Evolutionary conservation across 257 asterid species (phyloP), one percentile per base, ranked within the genome.

Genomic region (Przewalskia tangutica): DNA sequence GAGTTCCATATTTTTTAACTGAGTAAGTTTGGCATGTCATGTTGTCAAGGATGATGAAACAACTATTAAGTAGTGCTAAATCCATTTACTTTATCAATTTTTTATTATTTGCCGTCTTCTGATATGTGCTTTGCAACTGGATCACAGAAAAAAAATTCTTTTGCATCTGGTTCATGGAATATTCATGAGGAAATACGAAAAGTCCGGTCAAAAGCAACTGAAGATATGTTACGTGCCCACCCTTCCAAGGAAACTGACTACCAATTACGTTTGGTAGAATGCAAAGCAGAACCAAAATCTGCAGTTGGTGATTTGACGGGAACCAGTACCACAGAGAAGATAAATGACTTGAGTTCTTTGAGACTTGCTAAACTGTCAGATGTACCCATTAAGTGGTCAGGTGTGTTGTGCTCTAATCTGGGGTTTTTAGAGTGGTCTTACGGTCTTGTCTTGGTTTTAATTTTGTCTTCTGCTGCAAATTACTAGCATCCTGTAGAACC

Each of bases 81-180:
- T 42, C 80, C 62, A 23, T 75, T 75, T 75, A 13, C 44, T 50
- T 75, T 4, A 14, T 50, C 80, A 75, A 14, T 7, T 73, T 50
- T 48, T 60, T 73, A 38, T 75, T 50, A 53, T 75, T 67, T 83
- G 68, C 63, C 84, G 63, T 77, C 50, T 55, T 55, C 85, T 83
- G 83, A 82, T 76, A 60, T 81, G 11, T 85, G 64, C 16, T 79
- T 42, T 79, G 54, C 75, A 42, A 48, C 82, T 79, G 82, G 48
- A 51, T 81, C 79, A 89, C 89, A 95, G 98, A 89, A 87, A 85
- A 89, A 86, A 83, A 89, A 77, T 85, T 89, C 89, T 85, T 89
- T 88, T 85, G 88, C 94, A 67, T 89, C 97, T 83, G 97, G 97
- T 65, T 86, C 97, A 34, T 96, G 97, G 97, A 90, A 94, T 88